phyloP scores from a whole-genome alignment of 1,139 yeast genomes.

The Yamadazyma dushanensis region DNA sequence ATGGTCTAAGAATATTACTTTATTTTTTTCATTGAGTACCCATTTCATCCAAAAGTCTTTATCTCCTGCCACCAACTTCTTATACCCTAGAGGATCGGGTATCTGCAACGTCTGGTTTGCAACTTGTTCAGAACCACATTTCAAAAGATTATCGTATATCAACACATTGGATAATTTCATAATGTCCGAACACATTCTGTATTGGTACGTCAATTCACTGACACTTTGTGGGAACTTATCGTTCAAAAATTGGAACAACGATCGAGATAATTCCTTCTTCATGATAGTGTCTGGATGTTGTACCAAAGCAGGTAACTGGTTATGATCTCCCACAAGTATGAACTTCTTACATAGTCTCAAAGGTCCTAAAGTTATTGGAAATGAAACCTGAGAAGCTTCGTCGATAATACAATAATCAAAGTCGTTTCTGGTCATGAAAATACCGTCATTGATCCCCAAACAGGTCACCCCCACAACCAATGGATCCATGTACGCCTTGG shows the following conservation, averaged over 20 bases:
- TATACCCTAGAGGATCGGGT: constrained; percentile 34
- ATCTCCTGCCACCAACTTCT: constrained; percentile 10
- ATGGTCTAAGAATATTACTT: constrained; percentile 78
- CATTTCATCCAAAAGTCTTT: constrained; percentile 32
- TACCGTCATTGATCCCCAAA: constrained; percentile 68
- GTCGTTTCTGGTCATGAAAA: constrained; percentile 52
- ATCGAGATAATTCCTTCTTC: constrained; percentile 66
- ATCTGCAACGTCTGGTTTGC: constrained; percentile 56
- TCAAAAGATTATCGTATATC: constrained; percentile 71
- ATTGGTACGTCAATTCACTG: constrained; percentile 75
- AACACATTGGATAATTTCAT: constrained; percentile 80
- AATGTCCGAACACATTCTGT: constrained; percentile 89
- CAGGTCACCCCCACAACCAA: constrained; percentile 89
- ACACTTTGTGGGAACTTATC: constrained; percentile 72
- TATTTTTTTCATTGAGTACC: constrained; percentile 34
- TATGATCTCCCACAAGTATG: constrained; percentile 91
- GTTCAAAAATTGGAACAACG: constrained; percentile 73
- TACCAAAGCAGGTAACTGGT: constrained; percentile 86
- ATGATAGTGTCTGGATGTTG: constrained; percentile 56
- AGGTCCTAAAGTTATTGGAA: constrained; percentile 92
- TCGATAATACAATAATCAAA: constrained; percentile 95
- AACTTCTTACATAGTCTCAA: constrained; percentile 74
- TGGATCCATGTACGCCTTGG: constrained; percentile 50
- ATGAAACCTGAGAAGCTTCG: constrained; percentile 93
- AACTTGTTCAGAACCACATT: constrained; percentile 69